A percentile compares a stretch with the other conserved stretches of the same genome.
These are phyloP conservation scores for Grigorovia humatica DNA, from an alignment of 805 yeast genomes.

Conservation along the genomic window DNA sequence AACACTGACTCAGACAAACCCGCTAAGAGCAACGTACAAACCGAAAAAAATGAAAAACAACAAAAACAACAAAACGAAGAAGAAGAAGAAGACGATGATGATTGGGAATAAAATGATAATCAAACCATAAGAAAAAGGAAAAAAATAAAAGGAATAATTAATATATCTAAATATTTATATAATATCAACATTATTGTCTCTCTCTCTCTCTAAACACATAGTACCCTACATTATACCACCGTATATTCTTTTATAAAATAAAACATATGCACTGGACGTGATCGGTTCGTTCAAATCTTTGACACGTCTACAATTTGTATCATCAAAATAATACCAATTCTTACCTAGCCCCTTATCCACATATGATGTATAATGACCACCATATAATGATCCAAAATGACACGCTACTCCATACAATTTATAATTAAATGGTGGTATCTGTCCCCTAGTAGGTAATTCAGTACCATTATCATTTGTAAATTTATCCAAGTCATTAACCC, in stretches of 20 bases:
- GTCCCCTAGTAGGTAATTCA: conserved; percentile 58
- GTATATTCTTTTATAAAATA: conserved; percentile 52
- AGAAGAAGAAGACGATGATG: conserved; percentile 43
- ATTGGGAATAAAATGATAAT: conserved; percentile 55
- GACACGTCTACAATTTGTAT: conserved; percentile 50
- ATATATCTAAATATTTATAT: neutral
- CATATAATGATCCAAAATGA: conserved; percentile 70
- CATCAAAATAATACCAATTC: conserved; percentile 82
- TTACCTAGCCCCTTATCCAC: conserved; percentile 49
- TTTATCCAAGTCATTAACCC: conserved; percentile 37
- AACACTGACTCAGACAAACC: no score
- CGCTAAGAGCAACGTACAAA: neutral
- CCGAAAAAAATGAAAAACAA: conserved; percentile 3
- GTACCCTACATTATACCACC: conserved; percentile 3
- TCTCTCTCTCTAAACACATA: no score
- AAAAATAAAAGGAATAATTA: neutral
- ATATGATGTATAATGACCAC: conserved; percentile 84
- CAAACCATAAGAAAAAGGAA: no score
- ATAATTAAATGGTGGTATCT: conserved; percentile 70
- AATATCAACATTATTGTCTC: neutral
- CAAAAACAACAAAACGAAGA: conserved; percentile 21
- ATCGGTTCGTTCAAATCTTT: conserved; percentile 44
- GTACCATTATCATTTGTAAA: conserved; percentile 24
- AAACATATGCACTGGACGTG: conserved; percentile 70
- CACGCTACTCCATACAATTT: conserved; percentile 71